Evolutionary conservation across 1,284 basidiomycete genomes (phyloP), one percentile per base, ranked within the genome.

Genomic region (Cronartium quercuum): DNA sequence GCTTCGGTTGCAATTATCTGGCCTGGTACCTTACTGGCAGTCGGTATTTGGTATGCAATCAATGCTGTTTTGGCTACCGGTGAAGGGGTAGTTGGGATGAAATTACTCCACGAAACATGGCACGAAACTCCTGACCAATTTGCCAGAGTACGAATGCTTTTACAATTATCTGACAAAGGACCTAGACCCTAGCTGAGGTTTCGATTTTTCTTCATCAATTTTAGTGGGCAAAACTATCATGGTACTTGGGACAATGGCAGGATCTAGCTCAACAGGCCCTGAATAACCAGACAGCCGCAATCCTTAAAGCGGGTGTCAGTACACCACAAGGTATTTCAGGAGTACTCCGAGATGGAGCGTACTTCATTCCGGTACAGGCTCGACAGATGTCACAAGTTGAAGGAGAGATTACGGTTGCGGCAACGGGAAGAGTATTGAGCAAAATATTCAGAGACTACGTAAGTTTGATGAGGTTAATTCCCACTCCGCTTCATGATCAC

Each of bases 171-270:
- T 38, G 24, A 5, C n/a, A 34, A 40, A 68, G 18, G 29, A 37
- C 41, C 38, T n/a, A 21, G 57, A 60, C n/a, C 21, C 10, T 34
- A 15, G 12, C 21, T 55, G 15, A 15, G 6, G 41, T 10, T 64
- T n/a, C 18, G 62, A 2, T n/a, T 64, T 64, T 3, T 64, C 62
- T 64, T n/a, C 18, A 47, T 29, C 34, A 62, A 40, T 18, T 40
- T 51, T 57, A 73, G 69, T 73, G 69, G 69, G 64, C 69, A 29
- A 40, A 73, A 73, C 66, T 47, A 34, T 10, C 69, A 29, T 73
- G 69, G 69, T 65, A 65, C 47, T 47, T 73, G 21, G 42, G 47
- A 38, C 64, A 73, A 58, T 73, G 69, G 69, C 62, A 64, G 24
- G 63, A 55, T 65, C 24, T 65, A 55, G 69, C 69, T 3, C 69